These are phyloP conservation scores for Trebouxia gelatinosa DNA, from an alignment of 163 green algal genomes.

Conservation along the genomic window DNA sequence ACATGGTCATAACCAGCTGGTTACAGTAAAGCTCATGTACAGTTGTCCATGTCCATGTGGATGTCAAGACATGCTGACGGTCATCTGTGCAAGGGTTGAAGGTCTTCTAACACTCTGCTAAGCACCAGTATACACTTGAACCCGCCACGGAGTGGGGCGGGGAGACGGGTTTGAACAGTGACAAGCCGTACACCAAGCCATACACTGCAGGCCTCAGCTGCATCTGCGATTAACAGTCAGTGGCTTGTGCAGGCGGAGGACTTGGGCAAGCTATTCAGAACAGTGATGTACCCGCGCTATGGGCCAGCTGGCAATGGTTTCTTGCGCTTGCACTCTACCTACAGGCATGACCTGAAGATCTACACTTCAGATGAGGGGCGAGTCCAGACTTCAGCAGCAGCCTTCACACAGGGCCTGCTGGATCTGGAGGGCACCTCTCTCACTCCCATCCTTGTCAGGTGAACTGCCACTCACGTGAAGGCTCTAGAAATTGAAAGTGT, in stretches of 20 bases:
- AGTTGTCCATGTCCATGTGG: no score
- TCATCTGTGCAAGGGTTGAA: no score
- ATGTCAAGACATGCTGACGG: no score
- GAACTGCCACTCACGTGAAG: neutral
- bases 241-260: constrained; percentile 73
- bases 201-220: no score
- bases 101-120: no score
- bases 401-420: constrained; percentile 83
- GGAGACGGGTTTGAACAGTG: no score
- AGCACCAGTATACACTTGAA: no score
- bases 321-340: constrained; percentile 96
- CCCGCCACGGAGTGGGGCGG: no score
- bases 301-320: constrained; percentile 71
- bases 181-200: no score
- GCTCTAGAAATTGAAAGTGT: neutral
- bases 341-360: constrained; percentile 99
- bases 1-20: no score
- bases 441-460: constrained; percentile 89
- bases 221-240: no score
- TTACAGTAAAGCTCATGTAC: no score
- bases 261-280: constrained; percentile 89
- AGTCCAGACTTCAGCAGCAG: constrained; percentile 82
- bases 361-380: constrained; percentile 95
- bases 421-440: constrained; percentile 89
- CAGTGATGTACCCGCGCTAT: constrained; percentile 90